phyloP scores from a whole-genome alignment of 2,329 filamentous ascomycete species.

The Penicillium decumbens region DNA sequence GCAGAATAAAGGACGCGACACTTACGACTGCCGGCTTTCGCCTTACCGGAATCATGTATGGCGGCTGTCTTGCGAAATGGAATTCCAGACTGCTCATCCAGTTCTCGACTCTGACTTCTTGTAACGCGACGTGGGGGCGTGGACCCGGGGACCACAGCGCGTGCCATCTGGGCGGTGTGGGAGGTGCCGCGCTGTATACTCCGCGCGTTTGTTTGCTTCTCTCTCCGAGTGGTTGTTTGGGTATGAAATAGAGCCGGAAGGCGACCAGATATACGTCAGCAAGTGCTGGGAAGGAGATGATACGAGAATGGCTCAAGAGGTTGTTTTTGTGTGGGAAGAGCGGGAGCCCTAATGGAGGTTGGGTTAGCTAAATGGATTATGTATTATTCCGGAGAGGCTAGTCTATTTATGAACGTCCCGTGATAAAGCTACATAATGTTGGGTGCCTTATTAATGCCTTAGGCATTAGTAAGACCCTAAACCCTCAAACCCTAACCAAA shows the following conservation, averaged over 20 bases:
- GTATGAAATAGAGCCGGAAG: neutral
- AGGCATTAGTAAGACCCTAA: neutral
- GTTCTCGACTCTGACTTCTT: conserved; percentile 39
- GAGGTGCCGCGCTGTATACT: neutral
- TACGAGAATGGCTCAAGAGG: neutral
- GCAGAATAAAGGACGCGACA: neutral
- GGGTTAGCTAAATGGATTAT: neutral
- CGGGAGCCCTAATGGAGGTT: neutral
- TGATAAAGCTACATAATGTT: neutral
- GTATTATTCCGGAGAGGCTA: neutral
- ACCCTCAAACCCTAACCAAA: no score
- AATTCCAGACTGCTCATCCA: conserved; percentile 9
- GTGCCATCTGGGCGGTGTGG: conserved; percentile 14
- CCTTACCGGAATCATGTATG: neutral
- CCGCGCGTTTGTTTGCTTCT: neutral
- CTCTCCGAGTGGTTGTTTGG: no score
- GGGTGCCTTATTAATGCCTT: neutral
- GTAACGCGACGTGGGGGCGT: conserved; percentile 26
- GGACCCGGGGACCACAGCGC: neutral
- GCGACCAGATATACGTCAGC: neutral
- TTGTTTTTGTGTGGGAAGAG: neutral
- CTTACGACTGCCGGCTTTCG: conserved; percentile 11
- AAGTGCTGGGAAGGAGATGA: neutral
- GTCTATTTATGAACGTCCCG: neutral
- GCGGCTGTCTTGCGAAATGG: neutral